phyloP scores from a whole-genome alignment of 2,329 filamentous ascomycete genomes.

The Aspergillus caelatus region DNA sequence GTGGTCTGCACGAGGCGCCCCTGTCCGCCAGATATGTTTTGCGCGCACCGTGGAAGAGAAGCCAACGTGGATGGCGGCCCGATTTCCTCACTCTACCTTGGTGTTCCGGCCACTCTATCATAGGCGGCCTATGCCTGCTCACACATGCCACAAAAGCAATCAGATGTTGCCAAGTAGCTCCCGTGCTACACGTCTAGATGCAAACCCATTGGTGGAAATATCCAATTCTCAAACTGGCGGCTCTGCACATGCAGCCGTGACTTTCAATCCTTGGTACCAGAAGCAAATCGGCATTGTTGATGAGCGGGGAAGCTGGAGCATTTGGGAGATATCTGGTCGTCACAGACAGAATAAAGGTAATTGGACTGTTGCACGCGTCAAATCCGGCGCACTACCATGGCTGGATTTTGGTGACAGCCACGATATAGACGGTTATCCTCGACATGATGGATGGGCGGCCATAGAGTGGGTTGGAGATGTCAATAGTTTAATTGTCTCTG shows the following conservation, averaged over 20 bases:
- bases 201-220: constrained; percentile 51
- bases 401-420: constrained; percentile 19
- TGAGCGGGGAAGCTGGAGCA: constrained; percentile 55
- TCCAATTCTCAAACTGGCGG: constrained; percentile 47
- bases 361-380: constrained; percentile 31
- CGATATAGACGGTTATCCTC: constrained; percentile 16
- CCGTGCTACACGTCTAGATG: constrained; percentile 48
- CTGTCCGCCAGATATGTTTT: constrained; percentile 59
- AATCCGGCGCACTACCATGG: constrained; percentile 35
- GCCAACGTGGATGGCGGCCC: constrained; percentile 53
- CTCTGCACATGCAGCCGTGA: constrained; percentile 55
- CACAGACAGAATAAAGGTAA: constrained; percentile 30
- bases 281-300: constrained; percentile 61
- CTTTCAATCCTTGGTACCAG: constrained; percentile 63
- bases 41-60: constrained; percentile 46
- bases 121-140: constrained; percentile 29
- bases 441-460: constrained; percentile 48
- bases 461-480: constrained; percentile 45
- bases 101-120: constrained; percentile 52
- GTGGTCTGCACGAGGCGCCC: constrained; percentile 53
- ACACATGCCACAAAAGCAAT: constrained; percentile 18
- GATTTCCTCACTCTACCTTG: constrained; percentile 48
- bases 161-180: constrained; percentile 9
- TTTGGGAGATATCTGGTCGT: constrained; percentile 49
- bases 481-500: constrained; percentile 54